A percentile compares a stretch with the other conserved stretches of the same genome.
phyloP scores from a whole-genome alignment of 2,329 filamentous ascomycete species.

The Aspergillus unguis region DNA sequence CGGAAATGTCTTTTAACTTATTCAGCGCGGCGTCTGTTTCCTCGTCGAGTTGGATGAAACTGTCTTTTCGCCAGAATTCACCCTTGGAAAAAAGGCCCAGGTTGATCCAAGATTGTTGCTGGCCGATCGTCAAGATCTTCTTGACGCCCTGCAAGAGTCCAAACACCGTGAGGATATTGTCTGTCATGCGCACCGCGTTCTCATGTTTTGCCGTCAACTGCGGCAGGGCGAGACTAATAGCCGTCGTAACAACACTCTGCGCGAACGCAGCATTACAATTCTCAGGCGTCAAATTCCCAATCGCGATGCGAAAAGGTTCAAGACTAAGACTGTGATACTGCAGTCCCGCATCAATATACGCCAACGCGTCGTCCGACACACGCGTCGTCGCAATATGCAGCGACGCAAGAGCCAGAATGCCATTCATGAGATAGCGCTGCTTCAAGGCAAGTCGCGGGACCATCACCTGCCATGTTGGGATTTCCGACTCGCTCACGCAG shows the following conservation, averaged over 20 bases:
- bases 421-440: conserved; percentile 35
- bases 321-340: conserved; percentile 27
- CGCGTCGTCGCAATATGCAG: conserved; percentile 33
- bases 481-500: conserved; percentile 23
- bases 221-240: conserved; percentile 25
- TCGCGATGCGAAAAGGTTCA: conserved; percentile 25
- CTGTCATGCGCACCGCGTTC: conserved; percentile 15
- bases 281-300: conserved; percentile 24
- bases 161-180: conserved; percentile 26
- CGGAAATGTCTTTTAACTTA: conserved; percentile 6
- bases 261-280: conserved; percentile 31
- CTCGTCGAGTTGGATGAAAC: conserved; percentile 12
- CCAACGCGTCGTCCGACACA: conserved; percentile 3
- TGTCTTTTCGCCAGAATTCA: conserved; percentile 48
- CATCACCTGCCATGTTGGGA: conserved; percentile 30
- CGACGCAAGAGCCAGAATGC: conserved; percentile 36
- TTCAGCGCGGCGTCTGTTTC: conserved; percentile 22
- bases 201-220: conserved; percentile 5
- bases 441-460: conserved; percentile 34
- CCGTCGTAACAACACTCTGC: conserved; percentile 27
- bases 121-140: conserved; percentile 23
- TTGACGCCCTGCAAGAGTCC: conserved; percentile 29
- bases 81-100: conserved; percentile 49
- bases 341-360: conserved; percentile 27
- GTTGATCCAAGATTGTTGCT: conserved; percentile 38